Base-by-base conservation (phyloP, 1,284 basidiomycete species). In the Pascua sp. region DNA sequence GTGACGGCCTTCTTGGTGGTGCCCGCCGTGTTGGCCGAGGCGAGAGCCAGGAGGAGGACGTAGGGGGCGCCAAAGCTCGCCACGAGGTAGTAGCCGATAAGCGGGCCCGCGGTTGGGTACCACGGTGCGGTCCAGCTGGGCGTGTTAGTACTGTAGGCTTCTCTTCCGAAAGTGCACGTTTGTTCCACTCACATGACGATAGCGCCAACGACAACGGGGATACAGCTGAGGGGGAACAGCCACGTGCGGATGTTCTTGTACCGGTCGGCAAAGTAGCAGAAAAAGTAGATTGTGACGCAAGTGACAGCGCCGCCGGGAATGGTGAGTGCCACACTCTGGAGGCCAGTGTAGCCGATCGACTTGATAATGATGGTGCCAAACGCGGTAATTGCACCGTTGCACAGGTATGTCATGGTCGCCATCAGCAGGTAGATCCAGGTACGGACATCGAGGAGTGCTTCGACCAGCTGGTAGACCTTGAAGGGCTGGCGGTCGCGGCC, bases 141-240 rank as follows among this genome's bases (percentile, higher is more conserved):
- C 3, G 24, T n/a, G n/a, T n/a, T n/a, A n/a, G n/a, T n/a, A n/a
- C n/a, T n/a, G n/a, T n/a, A n/a, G n/a, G n/a, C n/a, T n/a, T n/a
- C n/a, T n/a, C n/a, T n/a, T n/a, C n/a, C n/a, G n/a, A n/a, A n/a
- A n/a, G 47, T 41, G 11, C 9, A n/a, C 32, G 17, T 24, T 5
- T 13, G 24, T 32, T 7, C 17, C 36, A 61, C 52, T 44, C 39
- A 58, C 53, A 72, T 64, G 40, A 65, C 63, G 15, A 78, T 64
- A 0, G 78, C 75, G 15, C 81, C 81, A 18, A 78, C 71, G 40
- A 81, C 70, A n/a, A 81, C 78, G 11, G 81, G 81, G 8, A 82
- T 59, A 54, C 79, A 81, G 7, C 73, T 76, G 11, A 79, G 49
- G 5, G 79, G 76, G 41, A 81, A 68, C 18, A 81, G 64, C 42